Evolutionary conservation across 148 eudicot genomes (phyloP).

Genomic region (Rhododendron henanense): DNA sequence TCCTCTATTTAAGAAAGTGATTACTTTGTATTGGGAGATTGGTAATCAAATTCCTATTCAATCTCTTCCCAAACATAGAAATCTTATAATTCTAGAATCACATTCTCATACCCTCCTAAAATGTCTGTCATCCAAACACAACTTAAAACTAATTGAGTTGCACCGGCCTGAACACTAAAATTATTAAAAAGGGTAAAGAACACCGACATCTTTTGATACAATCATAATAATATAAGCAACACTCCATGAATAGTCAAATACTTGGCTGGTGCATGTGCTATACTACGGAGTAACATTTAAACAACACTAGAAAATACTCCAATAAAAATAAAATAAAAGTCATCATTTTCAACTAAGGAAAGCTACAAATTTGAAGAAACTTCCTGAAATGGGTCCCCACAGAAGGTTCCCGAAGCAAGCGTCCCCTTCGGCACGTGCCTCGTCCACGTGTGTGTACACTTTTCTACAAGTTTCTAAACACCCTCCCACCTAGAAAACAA

Average conservation of each 20-base stretch:
- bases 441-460: conserved; percentile 5
- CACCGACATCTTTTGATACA: neutral
- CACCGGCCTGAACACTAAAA: too few species aligned
- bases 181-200: neutral
- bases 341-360: neutral
- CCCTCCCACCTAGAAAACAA: neutral
- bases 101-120: too few species aligned
- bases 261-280: neutral
- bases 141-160: too few species aligned
- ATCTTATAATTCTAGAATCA: too few species aligned
- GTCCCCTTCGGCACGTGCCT: conserved; percentile 17
- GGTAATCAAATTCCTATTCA: too few species aligned
- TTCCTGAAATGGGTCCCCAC: conserved; percentile 18
- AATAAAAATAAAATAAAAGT: neutral
- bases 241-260: neutral
- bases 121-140: too few species aligned
- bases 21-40: too few species aligned
- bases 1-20: too few species aligned
- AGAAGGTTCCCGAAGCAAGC: conserved; percentile 11
- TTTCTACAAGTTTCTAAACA: conserved; percentile 2
- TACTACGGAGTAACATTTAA: neutral
- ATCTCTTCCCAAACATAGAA: too few species aligned
- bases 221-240: neutral
- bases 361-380: conserved; percentile 8
- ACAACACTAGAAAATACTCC: neutral